Percentiles rank a stretch among this genome's conserved stretches.
Evolutionary conservation across 192 early-diverging fungal species (phyloP).

Genomic region (Spizellomyces sp.): DNA sequence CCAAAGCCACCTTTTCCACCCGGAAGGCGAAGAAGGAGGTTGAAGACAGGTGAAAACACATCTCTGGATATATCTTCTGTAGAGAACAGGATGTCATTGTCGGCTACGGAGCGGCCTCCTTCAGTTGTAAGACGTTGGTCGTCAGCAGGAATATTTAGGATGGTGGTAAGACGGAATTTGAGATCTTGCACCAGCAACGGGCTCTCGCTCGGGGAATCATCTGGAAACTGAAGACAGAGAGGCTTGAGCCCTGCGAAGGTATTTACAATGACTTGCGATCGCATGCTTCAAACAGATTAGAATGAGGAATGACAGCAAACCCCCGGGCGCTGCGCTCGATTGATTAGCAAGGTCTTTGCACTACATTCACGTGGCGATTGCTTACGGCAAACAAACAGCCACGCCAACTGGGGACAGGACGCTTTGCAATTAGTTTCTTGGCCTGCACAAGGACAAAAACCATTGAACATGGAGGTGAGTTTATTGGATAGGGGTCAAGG

Average conservation of each 20-base stretch:
- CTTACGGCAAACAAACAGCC: too few relatives aligned
- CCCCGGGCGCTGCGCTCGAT: too few relatives aligned
- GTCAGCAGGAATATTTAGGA: not conserved
- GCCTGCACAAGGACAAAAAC: too few relatives aligned
- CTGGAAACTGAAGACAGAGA: conserved; percentile 19
- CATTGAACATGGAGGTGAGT: too few relatives aligned
- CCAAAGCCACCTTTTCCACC: conserved; percentile 99
- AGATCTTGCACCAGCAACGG: conserved; percentile 5
- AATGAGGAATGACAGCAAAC: too few relatives aligned
- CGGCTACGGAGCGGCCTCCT: conserved; percentile 22
- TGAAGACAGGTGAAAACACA: conserved; percentile 22
- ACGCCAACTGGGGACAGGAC: too few relatives aligned
- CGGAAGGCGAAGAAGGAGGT: conserved; percentile 54
- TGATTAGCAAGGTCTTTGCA: too few relatives aligned
- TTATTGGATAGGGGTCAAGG: too few relatives aligned
- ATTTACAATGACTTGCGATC: conserved; percentile 28
- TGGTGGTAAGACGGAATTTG: not conserved
- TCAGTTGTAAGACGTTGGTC: conserved; percentile 8
- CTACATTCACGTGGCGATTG: too few relatives aligned
- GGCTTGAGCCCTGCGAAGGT: conserved; percentile 25
- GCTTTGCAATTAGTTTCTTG: too few relatives aligned
- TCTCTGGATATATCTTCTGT: not conserved
- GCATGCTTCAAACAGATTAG: too few relatives aligned
- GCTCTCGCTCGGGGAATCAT: not conserved
- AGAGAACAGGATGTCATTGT: conserved; percentile 42